Conservation (phyloP, 2,329 filamentous ascomycete genomes). For the Epichloe elymi region DNA sequence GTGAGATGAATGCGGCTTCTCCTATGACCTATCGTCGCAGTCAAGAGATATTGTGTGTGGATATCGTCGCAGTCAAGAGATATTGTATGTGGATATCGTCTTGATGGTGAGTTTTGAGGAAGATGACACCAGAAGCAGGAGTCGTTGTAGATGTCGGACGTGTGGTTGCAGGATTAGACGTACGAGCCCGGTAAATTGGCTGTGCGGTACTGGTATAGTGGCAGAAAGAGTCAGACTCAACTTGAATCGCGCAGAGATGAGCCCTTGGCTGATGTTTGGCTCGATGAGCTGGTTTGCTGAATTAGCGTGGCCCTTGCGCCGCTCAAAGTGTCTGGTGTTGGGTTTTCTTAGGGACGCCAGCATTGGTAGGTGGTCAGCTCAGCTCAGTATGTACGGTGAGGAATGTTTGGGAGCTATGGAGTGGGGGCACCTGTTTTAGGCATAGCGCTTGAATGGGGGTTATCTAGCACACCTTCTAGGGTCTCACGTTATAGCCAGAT, state of each 20-base stretch:
- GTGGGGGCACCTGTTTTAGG: slow-evolving; percentile 19
- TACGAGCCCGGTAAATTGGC: neutral
- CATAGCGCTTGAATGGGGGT: slow-evolving; percentile 14
- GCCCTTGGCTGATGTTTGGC: neutral
- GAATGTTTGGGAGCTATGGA: slow-evolving; percentile 12
- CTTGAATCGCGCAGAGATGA: neutral
- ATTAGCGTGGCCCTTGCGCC: slow-evolving; percentile 1
- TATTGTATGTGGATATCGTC: neutral
- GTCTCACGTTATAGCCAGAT: no score
- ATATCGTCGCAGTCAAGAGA: slow-evolving; percentile 2
- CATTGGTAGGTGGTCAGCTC: slow-evolving; percentile 13
- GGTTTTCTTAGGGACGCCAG: slow-evolving; percentile 5
- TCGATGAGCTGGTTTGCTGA: neutral
- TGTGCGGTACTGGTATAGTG: neutral
- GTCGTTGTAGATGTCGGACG: neutral
- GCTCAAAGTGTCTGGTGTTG: neutral
- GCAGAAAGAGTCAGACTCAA: neutral
- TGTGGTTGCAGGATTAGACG: neutral
- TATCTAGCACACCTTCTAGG: no score
- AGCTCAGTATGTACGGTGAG: slow-evolving; percentile 1
- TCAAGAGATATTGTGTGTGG: neutral
- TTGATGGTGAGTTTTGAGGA: neutral
- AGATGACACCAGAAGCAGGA: neutral
- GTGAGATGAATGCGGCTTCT: slow-evolving; percentile 11
- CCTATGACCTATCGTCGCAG: slow-evolving; percentile 9